Percentiles rank a stretch among this genome's conserved stretches.
These are phyloP conservation scores for Aureobasidium mangrovei DNA, from an alignment of 2,329 filamentous ascomycete genomes.

Conservation along the genomic window DNA sequence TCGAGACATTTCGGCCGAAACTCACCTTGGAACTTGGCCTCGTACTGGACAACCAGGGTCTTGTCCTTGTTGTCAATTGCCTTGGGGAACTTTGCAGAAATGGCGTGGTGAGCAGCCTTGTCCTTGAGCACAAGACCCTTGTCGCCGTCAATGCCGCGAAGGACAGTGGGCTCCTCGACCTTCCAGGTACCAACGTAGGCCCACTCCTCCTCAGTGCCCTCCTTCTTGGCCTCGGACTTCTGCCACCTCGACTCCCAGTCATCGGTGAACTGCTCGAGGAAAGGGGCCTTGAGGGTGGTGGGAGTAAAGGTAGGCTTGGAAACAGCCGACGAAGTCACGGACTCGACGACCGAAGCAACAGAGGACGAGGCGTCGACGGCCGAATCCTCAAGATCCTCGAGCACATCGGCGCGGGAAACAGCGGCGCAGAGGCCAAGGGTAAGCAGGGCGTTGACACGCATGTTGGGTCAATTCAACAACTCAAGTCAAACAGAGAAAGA, in stretches of 20 bases:
- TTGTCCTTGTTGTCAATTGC: conserved; percentile 96
- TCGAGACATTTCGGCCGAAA: conserved; percentile 19
- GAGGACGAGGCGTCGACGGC: conserved; percentile 32
- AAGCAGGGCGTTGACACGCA: conserved; percentile 77
- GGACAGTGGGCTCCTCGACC: conserved; percentile 84
- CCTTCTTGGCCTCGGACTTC: conserved; percentile 93
- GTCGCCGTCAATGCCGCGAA: conserved; percentile 89
- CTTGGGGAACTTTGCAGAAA: conserved; percentile 97
- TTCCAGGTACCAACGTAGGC: conserved; percentile 94
- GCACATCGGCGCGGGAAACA: conserved; percentile 62
- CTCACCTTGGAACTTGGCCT: conserved; percentile 97
- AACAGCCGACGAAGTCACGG: conserved; percentile 50
- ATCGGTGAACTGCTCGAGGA: conserved; percentile 97
- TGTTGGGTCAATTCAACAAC: conserved; percentile 38
- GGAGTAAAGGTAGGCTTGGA: conserved; percentile 85
- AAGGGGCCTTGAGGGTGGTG: conserved; percentile 78
- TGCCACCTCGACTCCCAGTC: conserved; percentile 94
- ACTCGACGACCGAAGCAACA: conserved; percentile 38
- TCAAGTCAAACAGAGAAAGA: conserved; percentile 9
- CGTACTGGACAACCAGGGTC: conserved; percentile 94
- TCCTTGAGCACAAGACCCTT: conserved; percentile 98
- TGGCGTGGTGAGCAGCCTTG: conserved; percentile 94
- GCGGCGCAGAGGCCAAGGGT: conserved; percentile 61
- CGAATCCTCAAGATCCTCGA: conserved; percentile 55
- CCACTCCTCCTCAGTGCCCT: conserved; percentile 81